Evolutionary conservation across 139 green algal species (phyloP).

Genomic region (Spirogloea muscicola): DNA sequence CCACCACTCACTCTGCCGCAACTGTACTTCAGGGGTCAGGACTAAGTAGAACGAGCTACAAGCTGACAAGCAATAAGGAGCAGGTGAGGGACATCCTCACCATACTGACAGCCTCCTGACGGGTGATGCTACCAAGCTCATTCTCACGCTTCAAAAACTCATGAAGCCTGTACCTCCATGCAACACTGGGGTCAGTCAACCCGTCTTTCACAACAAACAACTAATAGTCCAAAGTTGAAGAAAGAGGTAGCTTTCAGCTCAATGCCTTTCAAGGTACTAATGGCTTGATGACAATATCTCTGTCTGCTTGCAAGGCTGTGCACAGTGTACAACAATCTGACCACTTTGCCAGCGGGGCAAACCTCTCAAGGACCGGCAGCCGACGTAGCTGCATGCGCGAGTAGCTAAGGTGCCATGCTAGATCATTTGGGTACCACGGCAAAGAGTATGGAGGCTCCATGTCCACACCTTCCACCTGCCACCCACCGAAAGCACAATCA

Average conservation of each 20-base stretch:
- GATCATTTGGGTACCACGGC: conserved; percentile 88
- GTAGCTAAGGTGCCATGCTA: conserved; percentile 91
- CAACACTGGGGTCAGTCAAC: neutral
- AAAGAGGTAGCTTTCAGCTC: neutral
- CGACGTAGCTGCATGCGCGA: conserved; percentile 81
- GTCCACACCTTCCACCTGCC: conserved; percentile 57
- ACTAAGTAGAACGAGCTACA: neutral
- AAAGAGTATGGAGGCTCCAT: conserved; percentile 67
- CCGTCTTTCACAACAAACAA: neutral
- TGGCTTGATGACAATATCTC: neutral
- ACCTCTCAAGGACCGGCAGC: conserved; percentile 61
- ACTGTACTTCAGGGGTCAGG: conserved; percentile 11
- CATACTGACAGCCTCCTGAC: conserved; percentile 98
- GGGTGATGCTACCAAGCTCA: conserved; percentile 84
- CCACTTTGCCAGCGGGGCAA: conserved; percentile 2
- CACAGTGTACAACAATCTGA: neutral
- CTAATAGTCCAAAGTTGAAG: neutral
- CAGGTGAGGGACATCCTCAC: conserved; percentile 52
- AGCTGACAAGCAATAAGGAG: neutral
- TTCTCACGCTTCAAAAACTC: conserved; percentile 76
- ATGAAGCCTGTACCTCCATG: conserved; percentile 35
- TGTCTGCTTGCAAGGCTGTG: neutral
- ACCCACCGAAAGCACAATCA: no score
- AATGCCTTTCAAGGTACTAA: neutral
- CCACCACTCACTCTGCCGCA: neutral